Evolutionary conservation across 441 rosid genomes (phyloP).

Genomic region (Syzygium syzygioides): DNA sequence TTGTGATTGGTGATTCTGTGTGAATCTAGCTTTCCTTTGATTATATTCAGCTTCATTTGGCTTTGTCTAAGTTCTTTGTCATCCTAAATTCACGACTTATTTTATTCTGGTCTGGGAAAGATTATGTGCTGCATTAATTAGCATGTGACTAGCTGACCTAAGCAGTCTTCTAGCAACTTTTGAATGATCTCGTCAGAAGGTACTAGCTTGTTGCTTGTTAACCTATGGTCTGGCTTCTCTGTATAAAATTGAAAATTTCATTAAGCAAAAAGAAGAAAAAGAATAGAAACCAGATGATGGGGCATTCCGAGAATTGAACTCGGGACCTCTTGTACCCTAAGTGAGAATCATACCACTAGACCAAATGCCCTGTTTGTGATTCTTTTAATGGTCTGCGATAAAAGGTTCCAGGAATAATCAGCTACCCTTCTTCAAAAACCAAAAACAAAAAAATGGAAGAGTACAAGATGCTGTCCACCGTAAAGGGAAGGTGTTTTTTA

Average conservation of each 20-base stretch:
- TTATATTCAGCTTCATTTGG: neutral
- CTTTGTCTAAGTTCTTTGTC: neutral
- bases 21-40: neutral
- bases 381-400: neutral
- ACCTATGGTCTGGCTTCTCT: neutral
- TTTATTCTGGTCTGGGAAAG: neutral
- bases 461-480: neutral
- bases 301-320: slow-evolving; percentile 1
- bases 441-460: neutral
- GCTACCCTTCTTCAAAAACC: neutral
- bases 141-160: neutral
- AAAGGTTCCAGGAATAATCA: neutral
- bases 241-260: neutral
- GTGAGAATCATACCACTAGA: slow-evolving; percentile 6
- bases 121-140: neutral
- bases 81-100: neutral
- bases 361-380: slow-evolving; percentile 1
- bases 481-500: neutral
- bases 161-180: neutral
- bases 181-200: neutral
- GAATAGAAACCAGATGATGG: neutral
- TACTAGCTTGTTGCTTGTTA: neutral
- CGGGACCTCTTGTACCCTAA: slow-evolving; percentile 5
- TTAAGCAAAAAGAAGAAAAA: neutral
- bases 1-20: neutral